Evolutionary conservation across 1,139 yeast species (phyloP).

Genomic region (Geotrichum cucujoidarum): DNA sequence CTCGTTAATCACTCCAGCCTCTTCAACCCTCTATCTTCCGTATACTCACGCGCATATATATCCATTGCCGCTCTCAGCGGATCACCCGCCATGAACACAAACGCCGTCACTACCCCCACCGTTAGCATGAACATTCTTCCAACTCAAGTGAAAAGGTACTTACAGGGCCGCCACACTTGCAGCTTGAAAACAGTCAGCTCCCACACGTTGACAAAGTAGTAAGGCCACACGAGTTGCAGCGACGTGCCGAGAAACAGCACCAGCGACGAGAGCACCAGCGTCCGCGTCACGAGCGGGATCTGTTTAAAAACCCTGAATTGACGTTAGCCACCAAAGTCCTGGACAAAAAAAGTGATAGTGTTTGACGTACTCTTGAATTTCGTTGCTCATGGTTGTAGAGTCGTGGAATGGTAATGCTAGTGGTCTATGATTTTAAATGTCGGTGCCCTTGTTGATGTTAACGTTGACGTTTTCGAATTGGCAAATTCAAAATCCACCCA

Average conservation of each 20-base stretch:
- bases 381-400: conserved; percentile 22
- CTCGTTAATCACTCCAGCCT: neutral
- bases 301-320: conserved; percentile 21
- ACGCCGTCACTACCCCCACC: conserved; percentile 32
- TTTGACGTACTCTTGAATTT: conserved; percentile 23
- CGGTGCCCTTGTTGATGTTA: too few relatives aligned
- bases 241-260: conserved; percentile 27
- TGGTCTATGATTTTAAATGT: too few relatives aligned
- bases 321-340: neutral
- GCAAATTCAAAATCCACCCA: too few relatives aligned
- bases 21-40: conserved; percentile 1
- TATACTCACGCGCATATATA: conserved; percentile 30
- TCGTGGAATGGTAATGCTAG: too few relatives aligned
- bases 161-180: conserved; percentile 37
- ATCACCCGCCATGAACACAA: conserved; percentile 30
- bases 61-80: conserved; percentile 32
- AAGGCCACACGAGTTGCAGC: conserved; percentile 23
- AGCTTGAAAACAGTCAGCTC: conserved; percentile 25
- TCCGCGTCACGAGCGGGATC: conserved; percentile 33
- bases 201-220: conserved; percentile 31
- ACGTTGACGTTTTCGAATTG: too few relatives aligned
- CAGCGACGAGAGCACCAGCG: conserved; percentile 26
- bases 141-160: conserved; percentile 16
- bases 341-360: neutral
- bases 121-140: neutral